Percentiles rank a stretch among this genome's conserved stretches.
These are phyloP conservation scores for Aegle marmelos DNA, from an alignment of 345 rosid genomes.

Conservation along the genomic window DNA sequence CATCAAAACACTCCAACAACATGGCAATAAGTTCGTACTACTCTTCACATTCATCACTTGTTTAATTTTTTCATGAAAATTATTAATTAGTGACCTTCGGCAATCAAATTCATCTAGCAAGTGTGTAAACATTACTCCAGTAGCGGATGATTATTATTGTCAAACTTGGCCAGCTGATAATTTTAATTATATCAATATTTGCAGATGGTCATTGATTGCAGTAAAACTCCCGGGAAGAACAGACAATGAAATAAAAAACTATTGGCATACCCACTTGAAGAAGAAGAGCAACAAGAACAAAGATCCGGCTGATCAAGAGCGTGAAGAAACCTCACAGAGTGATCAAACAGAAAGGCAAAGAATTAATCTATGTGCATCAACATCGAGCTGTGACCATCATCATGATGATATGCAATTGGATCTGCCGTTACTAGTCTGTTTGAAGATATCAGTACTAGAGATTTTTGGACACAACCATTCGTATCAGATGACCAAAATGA, in stretches of 20 bases:
- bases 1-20: slow-evolving; percentile 25
- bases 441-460: neutral
- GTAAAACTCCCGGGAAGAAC: neutral
- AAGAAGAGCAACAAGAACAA: neutral
- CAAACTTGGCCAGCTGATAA: too few species aligned
- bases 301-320: neutral
- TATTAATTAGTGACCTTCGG: too few species aligned
- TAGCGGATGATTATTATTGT: too few species aligned
- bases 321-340: neutral
- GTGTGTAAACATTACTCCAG: too few species aligned
- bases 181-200: neutral
- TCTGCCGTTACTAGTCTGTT: neutral
- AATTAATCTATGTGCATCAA: neutral
- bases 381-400: neutral
- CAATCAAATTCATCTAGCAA: too few species aligned
- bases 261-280: neutral
- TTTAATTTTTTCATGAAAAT: too few species aligned
- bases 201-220: neutral
- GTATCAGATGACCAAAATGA: neutral
- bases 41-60: too few species aligned
- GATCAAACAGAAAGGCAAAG: neutral
- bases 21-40: slow-evolving; percentile 25
- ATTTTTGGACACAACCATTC: neutral
- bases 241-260: neutral
- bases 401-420: neutral